Base-by-base conservation (phyloP, 495 filamentous ascomycete species). In the Amniculicola lignicola region DNA sequence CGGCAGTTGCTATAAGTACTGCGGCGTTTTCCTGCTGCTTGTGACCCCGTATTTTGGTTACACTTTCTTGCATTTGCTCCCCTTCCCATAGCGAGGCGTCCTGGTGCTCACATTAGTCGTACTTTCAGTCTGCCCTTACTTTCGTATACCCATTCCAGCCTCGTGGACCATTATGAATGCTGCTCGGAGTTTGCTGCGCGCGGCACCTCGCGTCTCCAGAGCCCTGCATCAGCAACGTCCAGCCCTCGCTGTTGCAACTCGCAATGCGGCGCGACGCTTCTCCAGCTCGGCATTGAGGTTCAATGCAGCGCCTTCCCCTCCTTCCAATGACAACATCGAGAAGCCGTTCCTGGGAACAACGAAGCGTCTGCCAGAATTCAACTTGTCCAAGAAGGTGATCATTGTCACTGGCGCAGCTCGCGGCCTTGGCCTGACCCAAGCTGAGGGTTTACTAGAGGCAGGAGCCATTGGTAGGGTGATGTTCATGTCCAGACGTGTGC, bases 361-460 rank as follows among this genome's bases (percentile, higher is more conserved):
- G 2, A 59, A 51, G 23, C 40, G 37, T 31, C 76, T 92, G 50
- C 82, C 87, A 21, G 89, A 94, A 61, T 95, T 94, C 75, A 85
- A 77, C 67, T 78, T 95, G 60, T 77, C 77, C 19, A 83, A 82
- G 67, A 90, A 86, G 63, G 85, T 94, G 6, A 77, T 94, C 29
- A 65, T 87, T 23, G 83, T 95, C 4, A 88, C 87, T 1, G 90
- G 90, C 24, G 90, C 80, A 49, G 90, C 82, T 2, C 82, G 87
- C 54, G 90, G 90, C 0, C 74, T 94, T 15, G 89, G 89, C 41
- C 71, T 95, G 14, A 83, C 82, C 7, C 87, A 90, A 67, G 85
- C 87, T 39, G 83, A 90, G 65, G 88, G 84, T 7, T 72, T 92
- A n/a, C 72, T 91, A 16, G 87, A 90, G 71, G 87, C 87, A 14